Conservation (phyloP, 306 rosid species). For the Trifolium fragiferum region DNA sequence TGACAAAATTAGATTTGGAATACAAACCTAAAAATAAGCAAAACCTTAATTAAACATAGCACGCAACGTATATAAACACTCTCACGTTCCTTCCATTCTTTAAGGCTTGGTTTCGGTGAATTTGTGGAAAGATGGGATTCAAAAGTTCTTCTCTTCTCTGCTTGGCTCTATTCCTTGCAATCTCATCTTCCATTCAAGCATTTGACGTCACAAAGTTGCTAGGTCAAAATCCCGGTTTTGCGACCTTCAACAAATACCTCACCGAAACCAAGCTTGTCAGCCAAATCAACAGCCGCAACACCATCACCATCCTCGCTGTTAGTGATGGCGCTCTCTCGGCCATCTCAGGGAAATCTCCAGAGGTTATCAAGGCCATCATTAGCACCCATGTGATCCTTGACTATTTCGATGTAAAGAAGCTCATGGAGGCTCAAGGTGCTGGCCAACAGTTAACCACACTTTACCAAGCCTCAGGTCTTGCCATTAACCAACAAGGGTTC, state of each 20-base stretch:
- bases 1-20: not conserved
- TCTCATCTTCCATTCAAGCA: constrained; percentile 46
- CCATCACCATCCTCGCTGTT: constrained; percentile 62
- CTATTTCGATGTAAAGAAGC: constrained; percentile 62
- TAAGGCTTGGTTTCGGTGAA: constrained; percentile 38
- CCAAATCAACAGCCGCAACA: constrained; percentile 51
- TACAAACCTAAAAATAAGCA: not conserved
- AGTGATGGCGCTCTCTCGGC: constrained; percentile 29
- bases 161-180: constrained; percentile 45
- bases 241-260: constrained; percentile 50
- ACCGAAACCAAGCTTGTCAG: constrained; percentile 55
- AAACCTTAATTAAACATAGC: not conserved
- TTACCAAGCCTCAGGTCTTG: constrained; percentile 61
- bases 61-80: constrained; percentile 16
- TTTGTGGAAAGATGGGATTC: constrained; percentile 42
- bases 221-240: constrained; percentile 38
- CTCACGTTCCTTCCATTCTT: not conserved
- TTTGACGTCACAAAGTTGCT: constrained; percentile 59
- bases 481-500: constrained; percentile 55
- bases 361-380: constrained; percentile 47
- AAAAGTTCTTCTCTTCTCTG: constrained; percentile 45
- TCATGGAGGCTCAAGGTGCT: constrained; percentile 25
- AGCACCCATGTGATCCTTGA: constrained; percentile 63
- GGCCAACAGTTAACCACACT: constrained; percentile 53
- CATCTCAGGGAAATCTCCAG: constrained; percentile 47